phyloP scores from a whole-genome alignment of 768 basidiomycete genomes.

The Boletellus sp. region DNA sequence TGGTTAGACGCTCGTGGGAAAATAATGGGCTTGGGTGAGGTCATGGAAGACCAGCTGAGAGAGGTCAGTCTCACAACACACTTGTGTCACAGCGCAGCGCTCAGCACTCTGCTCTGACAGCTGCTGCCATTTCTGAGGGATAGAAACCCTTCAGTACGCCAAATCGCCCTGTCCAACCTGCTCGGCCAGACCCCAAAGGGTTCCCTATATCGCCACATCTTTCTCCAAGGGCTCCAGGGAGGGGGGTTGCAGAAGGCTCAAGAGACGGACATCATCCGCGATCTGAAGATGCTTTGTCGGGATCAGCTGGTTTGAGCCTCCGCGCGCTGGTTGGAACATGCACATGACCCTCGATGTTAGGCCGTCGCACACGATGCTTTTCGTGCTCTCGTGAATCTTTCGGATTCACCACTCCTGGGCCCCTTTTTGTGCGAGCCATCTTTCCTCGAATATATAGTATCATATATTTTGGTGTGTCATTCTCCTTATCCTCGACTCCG shows the following conservation, averaged over 20 bases:
- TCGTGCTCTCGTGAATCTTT: conserved; percentile 89
- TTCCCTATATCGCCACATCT: conserved; percentile 69
- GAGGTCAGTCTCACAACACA: conserved; percentile 31
- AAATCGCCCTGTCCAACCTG: conserved; percentile 81
- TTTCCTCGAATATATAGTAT: conserved; percentile 79
- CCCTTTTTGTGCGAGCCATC: conserved; percentile 61
- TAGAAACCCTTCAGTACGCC: conserved; percentile 81
- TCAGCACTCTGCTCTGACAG: conserved; percentile 42
- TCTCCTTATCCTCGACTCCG: neutral
- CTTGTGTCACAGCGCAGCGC: neutral
- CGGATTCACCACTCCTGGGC: conserved; percentile 73
- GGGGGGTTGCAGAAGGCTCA: conserved; percentile 56
- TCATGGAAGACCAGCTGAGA: conserved; percentile 37
- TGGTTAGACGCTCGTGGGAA: conserved; percentile 22
- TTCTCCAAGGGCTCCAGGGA: conserved; percentile 58
- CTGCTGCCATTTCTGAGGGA: conserved; percentile 84
- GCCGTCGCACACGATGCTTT: conserved; percentile 93
- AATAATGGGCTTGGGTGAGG: neutral
- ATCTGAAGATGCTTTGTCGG: conserved; percentile 82
- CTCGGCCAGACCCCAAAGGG: conserved; percentile 73
- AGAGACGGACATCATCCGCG: conserved; percentile 68
- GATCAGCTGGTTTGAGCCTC: conserved; percentile 69
- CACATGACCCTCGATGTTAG: conserved; percentile 39
- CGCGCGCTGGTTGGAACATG: conserved; percentile 18
- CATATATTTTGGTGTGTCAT: conserved; percentile 82